Evolutionary conservation across 140 eudicot genomes (phyloP), one percentile per base, ranked within the genome.

Genomic region (Stevia rebaudiana): DNA sequence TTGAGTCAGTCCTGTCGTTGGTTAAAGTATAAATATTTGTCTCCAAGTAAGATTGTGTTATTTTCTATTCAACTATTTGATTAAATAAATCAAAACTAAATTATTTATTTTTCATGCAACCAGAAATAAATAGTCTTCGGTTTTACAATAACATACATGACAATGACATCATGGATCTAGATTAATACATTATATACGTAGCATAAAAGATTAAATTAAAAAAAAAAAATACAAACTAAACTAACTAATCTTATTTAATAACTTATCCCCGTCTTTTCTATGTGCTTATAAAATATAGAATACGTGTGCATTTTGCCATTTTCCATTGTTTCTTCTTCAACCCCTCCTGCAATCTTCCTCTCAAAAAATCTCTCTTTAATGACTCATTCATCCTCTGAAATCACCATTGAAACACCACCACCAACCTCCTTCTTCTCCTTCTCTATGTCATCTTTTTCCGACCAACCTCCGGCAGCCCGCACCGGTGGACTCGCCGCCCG

Each of bases 401-500:
- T 41, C 70, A 62, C 69, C 54, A 57, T 31, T 57, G 59, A 30
- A 52, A 35, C 40, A 51, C 68, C 75, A 28, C 60, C 60, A 11
- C 24, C 35, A 46, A 15, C 63, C 12, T 40, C 63, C 65, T 56
- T 74, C 11, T 72, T 72, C 48, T 44, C 71, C 23, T 63, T 72
- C 72, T 52, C 72, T 48, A 75, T 75, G 79, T 59, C 74, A 49
- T 59, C 79, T 13, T 50, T 58, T 8, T 50, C 79, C 70, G 65
- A 75, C 15, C 74, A 75, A 68, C 5, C 58, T 40, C 74, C 64
- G 8, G 33, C 63, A 3, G 8, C 78, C 31, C 58, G 70, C 7
- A 33, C 74, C 40, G 23, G 44, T 37, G 79, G 87, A 18, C 79
- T 82, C 30, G 60, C 79, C 11, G 90, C 79, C 50, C 74, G 88